Base-by-base conservation (phyloP, 805 yeast species). In the Pichia phayaonensis region DNA sequence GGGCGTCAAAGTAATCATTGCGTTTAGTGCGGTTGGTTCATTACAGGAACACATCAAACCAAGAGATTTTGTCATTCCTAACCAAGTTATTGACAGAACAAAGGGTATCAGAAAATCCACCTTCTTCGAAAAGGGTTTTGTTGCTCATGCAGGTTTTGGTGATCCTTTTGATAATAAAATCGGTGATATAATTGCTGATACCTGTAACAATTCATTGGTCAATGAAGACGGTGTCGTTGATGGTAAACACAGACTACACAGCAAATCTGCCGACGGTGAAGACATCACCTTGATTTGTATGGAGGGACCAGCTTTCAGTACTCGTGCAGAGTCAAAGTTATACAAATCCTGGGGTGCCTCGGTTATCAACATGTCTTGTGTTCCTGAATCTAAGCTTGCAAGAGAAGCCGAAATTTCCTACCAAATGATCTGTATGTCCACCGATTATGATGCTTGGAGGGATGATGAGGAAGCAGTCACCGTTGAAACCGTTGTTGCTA, bases 361-460 rank as follows among this genome's bases (percentile, higher is more conserved):
- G 34, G 95, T 94, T 50, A 94, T 94, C 67, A 94, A 94, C 73
- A 94, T 94, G 99, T 84, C 95, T 47, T 94, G 89, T 51, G 70
- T 94, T 53, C 99, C 99, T n/a, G 99, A 94, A 72, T 84, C 96
- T 40, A 94, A 94, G 67, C 77, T 94, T 56, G 99, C 99, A 4
- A 81, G 95, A 63, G 99, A 94, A 71, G 97, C 98, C 43, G 99
- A 94, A 70, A 84, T 94, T 57, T 77, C 96, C 27, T 94, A 94
- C 71, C 98, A 92, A 70, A 94, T 94, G 97, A 79, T 94, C 56
- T 94, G 99, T 71, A 94, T 94, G 99, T 84, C 96, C 1, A 94
- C 99, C 4, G 99, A 94, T 68, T 94, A 94, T 70, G 99, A 94
- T 65, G 95, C 99, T 23, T 94, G 99, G 99, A 86, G 90, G 64